Base-by-base conservation (phyloP, 1,284 basidiomycete genomes). In the Leccinum fuscescens region DNA sequence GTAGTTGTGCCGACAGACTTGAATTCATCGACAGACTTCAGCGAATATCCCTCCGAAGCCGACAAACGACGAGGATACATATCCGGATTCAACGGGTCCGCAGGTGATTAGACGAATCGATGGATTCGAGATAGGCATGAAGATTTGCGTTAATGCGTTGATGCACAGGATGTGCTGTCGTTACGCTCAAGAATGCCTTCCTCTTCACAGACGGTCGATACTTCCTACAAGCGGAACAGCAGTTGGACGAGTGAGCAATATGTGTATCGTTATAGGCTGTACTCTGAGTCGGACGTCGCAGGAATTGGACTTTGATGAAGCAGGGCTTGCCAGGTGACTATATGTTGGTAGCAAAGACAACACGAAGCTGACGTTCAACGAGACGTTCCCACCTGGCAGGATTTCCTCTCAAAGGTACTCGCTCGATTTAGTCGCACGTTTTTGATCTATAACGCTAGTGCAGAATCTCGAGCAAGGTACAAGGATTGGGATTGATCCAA, bases 151-250 rank as follows among this genome's bases (percentile, higher is more conserved):
- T 64, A 55, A 70, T 52, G 17, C 14, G 11, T 20, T 27, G 11
- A 50, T 59, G 9, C 54, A 29, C 64, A 92, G 91, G 92, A 63
- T 90, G 84, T 67, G 96, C 93, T 14, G 77, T 96, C 53, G 80
- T 98, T 20, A 94, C 93, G 0, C 74, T 79, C 54, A 80, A 86
- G 29, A 80, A 86, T 29, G 94, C 93, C 0, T 87, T 81, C 62
- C 79, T 95, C 53, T 96, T 95, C 74, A 97, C 95, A 1, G 96
- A 98, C 77, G 96, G 96, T 2, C 80, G 96, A 50, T 99, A 98
- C 75, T 97, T 92, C 71, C 78, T 97, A 12, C 96, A 98, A 76
- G 96, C 96, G 0, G 86, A 83, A 61, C 86, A 96, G 68, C 91
- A 99, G 77, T 80, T 99, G 54, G 93, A 96, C 69, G 69, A 82